Evolutionary conservation across 2,329 filamentous ascomycete species (phyloP), one percentile per base, ranked within the genome.

Genomic region (Amauroascus verrucosus): DNA sequence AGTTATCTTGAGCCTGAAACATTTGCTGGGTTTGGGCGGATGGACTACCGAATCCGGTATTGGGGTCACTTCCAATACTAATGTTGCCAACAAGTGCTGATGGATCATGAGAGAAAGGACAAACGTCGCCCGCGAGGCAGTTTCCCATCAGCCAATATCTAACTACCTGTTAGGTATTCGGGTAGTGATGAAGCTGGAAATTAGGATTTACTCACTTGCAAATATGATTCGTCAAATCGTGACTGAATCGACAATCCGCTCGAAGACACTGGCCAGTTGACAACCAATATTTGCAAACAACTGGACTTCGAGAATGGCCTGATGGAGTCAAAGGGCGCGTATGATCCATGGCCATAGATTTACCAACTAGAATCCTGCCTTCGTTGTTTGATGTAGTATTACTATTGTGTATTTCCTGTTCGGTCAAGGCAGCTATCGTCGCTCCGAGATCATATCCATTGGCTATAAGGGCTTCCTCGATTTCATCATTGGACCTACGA

Each of bases 91-190:
- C 82, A 13, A 96, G 78, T 60, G 88, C 81, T 1, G 89, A 82
- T 1, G 93, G 93, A 62, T 98, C 93, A 69, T 98, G 93, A 13
- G 91, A 97, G 73, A 98, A 98, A 56, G 95, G 88, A 69, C 93
- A 98, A 2, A 88, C 90, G 54, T 89, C 85, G 33, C 93, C 91
- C 18, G 93, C 93, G 32, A 98, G 78, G 66, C 93, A 98, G 63
- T 91, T 96, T 1, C 93, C 93, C 73, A 88, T 88, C 51, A 98
- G 79, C 88, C 90, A 98, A 68, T 97, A 97, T 67, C 87, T 93
- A 63, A 43, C 58, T 18, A 55, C 46, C 50, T 53, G 58, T 69
- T 59, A 33, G n/a, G 16, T 33, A 24, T 35, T 35, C 9, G 6
- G 37, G 20, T 9, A 4, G 11, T 26, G n/a, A n/a, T n/a, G 33